Conservation (phyloP, 2,329 filamentous ascomycete species). For the Exophiala xenobiotica region DNA sequence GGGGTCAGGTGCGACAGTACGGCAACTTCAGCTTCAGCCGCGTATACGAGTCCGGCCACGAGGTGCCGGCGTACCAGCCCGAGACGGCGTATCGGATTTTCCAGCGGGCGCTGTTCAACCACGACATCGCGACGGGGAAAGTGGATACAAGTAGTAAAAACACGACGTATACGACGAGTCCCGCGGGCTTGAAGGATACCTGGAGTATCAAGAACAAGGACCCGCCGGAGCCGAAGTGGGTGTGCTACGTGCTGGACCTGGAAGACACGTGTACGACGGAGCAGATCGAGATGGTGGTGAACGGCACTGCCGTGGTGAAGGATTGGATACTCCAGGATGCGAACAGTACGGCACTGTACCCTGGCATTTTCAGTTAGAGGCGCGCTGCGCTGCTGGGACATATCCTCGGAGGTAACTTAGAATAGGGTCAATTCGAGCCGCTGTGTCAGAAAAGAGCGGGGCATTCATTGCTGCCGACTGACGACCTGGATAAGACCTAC, state of each 20-base stretch:
- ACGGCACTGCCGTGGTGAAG: neutral
- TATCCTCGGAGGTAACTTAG: too few species aligned
- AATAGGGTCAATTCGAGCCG: too few species aligned
- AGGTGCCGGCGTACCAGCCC: conserved; percentile 55
- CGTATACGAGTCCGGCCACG: conserved; percentile 50
- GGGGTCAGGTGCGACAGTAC: conserved; percentile 48
- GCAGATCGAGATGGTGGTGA: conserved; percentile 34
- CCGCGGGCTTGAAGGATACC: neutral
- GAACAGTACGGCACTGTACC: neutral
- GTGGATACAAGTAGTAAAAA: neutral
- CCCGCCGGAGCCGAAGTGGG: neutral
- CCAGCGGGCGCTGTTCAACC: conserved; percentile 50
- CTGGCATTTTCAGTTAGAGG: neutral
- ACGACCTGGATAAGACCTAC: too few species aligned
- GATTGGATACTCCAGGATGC: neutral
- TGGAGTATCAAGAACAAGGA: conserved; percentile 9
- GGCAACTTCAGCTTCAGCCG: conserved; percentile 51
- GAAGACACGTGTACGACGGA: conserved; percentile 45
- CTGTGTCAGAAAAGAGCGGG: too few species aligned
- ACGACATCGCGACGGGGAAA: conserved; percentile 55
- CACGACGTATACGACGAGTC: neutral
- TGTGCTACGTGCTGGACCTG: conserved; percentile 46
- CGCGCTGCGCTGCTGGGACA: too few species aligned
- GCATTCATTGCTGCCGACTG: too few species aligned
- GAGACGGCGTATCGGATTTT: conserved; percentile 56